Evolutionary conservation across 257 asterid species (phyloP), one percentile per base, ranked within the genome.

Genomic region (Capsicum chinense): DNA sequence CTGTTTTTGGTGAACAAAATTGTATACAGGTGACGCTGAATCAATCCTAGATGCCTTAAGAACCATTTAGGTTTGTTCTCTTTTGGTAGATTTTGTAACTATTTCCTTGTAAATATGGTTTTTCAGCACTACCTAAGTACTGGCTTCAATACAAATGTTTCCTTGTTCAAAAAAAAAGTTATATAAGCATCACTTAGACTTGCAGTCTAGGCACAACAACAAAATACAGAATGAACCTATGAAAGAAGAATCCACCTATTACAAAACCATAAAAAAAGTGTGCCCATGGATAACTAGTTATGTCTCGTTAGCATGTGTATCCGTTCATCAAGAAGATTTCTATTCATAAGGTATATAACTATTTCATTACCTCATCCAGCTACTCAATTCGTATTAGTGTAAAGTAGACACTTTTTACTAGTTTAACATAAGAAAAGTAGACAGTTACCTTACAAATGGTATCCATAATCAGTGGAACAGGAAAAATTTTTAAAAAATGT

Each of bases 211-310:
- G 62, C 62, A 50, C 62, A 50, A 56, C 17, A 56, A 21, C 19
- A 74, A 74, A 74, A 10, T 48, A 74, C 60, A 74, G 42, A 26
- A 74, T 74, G 59, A 50, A 74, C 47, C 62, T 74, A 74, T 54
- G 62, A 21, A 74, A 74, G 81, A 74, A 74, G 21, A 74, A 74
- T 16, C 62, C 81, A 52, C 81, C 47, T 50, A 50, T 74, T 74
- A 74, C 62, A 74, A 70, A 74, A 12, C 71, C 47, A 12, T 66
- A 66, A 12, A 64, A 11, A 66, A 44, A 33, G 17, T 64, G 64
- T 16, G 47, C 15, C 47, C 71, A 2, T 12, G 47, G 71, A 26
- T 5, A 33, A 66, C 71, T 33, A 66, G 17, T 66, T 66, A 26
- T 9, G 47, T 66, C 71, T 66, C 11, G 47, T 26, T 10, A 21